Percentiles rank a stretch among this genome's conserved stretches.
Evolutionary conservation across 140 eudicot genomes (phyloP).

Genomic region (Oenanthe javanica): DNA sequence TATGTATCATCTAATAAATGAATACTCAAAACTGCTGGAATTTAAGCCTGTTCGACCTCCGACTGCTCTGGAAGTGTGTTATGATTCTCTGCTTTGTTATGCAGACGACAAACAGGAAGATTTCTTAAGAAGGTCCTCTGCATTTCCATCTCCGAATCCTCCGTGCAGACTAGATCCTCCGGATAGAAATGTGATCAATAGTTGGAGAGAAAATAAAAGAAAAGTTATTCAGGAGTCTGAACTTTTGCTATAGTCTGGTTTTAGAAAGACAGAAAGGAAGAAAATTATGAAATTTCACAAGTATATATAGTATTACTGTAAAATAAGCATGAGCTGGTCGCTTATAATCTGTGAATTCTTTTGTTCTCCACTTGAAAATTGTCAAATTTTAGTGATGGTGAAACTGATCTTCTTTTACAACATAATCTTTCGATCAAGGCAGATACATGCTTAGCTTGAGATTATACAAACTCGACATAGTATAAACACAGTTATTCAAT

Average conservation of each 20-base stretch:
- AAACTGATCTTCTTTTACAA: too few species aligned
- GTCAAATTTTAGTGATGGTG: too few species aligned
- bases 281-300: too few species aligned
- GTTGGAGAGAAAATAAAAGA: constrained; percentile 27
- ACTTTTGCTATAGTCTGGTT: not conserved
- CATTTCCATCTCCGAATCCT: constrained; percentile 39
- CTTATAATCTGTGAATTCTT: too few species aligned
- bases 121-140: constrained; percentile 44
- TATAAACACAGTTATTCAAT: too few species aligned
- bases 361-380: too few species aligned
- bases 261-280: too few species aligned
- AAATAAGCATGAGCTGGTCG: too few species aligned
- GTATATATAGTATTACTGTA: too few species aligned
- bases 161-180: constrained; percentile 53
- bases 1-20: constrained; percentile 37
- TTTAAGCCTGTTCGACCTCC: constrained; percentile 56
- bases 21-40: constrained; percentile 59
- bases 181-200: constrained; percentile 20
- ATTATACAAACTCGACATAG: too few species aligned
- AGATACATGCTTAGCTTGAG: too few species aligned
- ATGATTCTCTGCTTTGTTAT: constrained; percentile 58
- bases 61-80: constrained; percentile 53
- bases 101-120: constrained; percentile 52
- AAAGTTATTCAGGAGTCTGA: constrained; percentile 27
- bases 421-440: too few species aligned